Evolutionary conservation across 805 yeast genomes (phyloP).

Genomic region (Candida adriatica): DNA sequence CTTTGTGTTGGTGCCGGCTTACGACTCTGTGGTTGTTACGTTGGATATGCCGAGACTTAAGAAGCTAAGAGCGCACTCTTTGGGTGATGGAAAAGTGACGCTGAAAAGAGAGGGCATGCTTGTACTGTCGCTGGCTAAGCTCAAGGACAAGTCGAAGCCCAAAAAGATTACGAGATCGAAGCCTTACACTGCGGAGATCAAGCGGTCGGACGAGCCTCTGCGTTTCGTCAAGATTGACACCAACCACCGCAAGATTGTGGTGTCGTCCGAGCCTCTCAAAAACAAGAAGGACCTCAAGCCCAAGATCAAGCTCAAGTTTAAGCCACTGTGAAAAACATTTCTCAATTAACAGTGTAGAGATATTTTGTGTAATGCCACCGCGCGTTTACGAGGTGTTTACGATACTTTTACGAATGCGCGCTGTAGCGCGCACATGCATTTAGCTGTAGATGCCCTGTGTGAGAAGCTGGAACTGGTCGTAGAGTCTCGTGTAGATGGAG

Average conservation of each 20-base stretch:
- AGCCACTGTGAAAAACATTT: background rate
- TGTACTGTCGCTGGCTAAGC: background rate
- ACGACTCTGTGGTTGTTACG: constrained; percentile 52
- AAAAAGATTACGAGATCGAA: background rate
- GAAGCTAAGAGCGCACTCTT: constrained; percentile 51
- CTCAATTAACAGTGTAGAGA: too few relatives aligned
- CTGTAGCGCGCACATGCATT: background rate
- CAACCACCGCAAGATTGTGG: constrained; percentile 27
- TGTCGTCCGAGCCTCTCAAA: constrained; percentile 37
- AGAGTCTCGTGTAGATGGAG: constrained; percentile 82
- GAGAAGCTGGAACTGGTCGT: constrained; percentile 89
- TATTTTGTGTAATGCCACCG: too few relatives aligned
- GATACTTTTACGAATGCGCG: background rate
- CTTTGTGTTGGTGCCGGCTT: constrained; percentile 57
- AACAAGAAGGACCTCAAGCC: constrained; percentile 11
- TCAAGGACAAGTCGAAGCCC: background rate
- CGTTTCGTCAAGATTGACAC: constrained; percentile 38
- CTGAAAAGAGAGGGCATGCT: constrained; percentile 35
- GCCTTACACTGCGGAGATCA: constrained; percentile 15
- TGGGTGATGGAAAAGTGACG: constrained; percentile 46
- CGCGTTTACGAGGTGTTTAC: background rate
- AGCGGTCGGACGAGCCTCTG: constrained; percentile 22
- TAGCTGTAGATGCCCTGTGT: constrained; percentile 91
- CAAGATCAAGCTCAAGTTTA: constrained; percentile 13
- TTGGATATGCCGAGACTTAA: constrained; percentile 64